Evolutionary conservation across 371 early-diverging fungal species (phyloP).

Genomic region (Ordospora colligata): DNA sequence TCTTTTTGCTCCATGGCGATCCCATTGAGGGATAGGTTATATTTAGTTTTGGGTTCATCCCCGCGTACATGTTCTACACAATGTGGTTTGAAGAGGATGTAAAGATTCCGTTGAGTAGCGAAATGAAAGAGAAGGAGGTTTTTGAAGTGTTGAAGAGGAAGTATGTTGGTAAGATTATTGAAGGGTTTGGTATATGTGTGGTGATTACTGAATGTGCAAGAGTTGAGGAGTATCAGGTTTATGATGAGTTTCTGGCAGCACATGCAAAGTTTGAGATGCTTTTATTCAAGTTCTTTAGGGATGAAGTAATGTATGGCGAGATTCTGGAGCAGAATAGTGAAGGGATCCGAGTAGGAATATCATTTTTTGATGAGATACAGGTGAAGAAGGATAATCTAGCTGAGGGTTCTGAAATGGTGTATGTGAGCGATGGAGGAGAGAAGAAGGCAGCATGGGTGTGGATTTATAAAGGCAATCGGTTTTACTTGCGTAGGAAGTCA

Average conservation of each 20-base stretch:
- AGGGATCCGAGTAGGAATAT: constrained; percentile 12
- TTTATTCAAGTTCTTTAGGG: constrained; percentile 37
- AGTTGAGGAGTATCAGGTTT: constrained; percentile 18
- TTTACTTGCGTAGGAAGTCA: constrained; percentile 23
- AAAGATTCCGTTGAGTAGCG: constrained; percentile 4
- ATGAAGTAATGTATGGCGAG: constrained; percentile 32
- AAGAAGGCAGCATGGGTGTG: constrained; percentile 34
- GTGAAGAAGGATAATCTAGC: constrained; percentile 3
- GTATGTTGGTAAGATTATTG: constrained; percentile 24
- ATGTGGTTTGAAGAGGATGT: constrained; percentile 37
- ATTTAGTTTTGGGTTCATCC: no score
- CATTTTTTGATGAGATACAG: constrained; percentile 13
- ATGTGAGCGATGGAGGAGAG: constrained; percentile 16
- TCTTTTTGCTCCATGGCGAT: neutral
- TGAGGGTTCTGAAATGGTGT: constrained; percentile 16
- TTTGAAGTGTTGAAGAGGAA: constrained; percentile 15
- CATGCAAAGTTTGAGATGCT: constrained; percentile 30
- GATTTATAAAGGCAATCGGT: constrained; percentile 31
- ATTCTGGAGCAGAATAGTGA: constrained; percentile 18
- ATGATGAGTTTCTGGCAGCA: constrained; percentile 22
- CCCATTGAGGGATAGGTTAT: neutral
- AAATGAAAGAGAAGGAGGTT: neutral
- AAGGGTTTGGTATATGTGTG: constrained; percentile 27
- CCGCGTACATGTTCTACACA: neutral
- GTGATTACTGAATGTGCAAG: neutral